Evolutionary conservation across 805 yeast genomes (phyloP).

Genomic region (Candida insectalens): DNA sequence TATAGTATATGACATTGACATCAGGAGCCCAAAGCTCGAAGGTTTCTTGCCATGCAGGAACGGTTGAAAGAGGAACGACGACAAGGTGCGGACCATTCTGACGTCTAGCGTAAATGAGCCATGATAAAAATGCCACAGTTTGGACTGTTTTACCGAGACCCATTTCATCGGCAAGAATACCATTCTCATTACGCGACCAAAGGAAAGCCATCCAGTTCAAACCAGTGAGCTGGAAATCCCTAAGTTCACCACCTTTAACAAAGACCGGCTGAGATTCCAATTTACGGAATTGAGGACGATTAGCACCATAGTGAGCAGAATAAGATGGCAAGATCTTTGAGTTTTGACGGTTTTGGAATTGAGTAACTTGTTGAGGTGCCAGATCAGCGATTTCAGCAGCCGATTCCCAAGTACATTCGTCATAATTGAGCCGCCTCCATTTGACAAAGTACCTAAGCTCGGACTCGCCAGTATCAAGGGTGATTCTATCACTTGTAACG

Average conservation of each 20-base stretch:
- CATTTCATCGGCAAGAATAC: slow-evolving; percentile 97
- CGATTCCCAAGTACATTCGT: slow-evolving; percentile 94
- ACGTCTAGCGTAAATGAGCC: slow-evolving; percentile 91
- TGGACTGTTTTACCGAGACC: slow-evolving; percentile 98
- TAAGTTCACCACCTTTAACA: slow-evolving; percentile 80
- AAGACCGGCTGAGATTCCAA: slow-evolving; percentile 78
- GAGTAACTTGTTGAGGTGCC: slow-evolving; percentile 77
- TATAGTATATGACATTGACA: slow-evolving; percentile 80
- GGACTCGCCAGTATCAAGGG: slow-evolving; percentile 49
- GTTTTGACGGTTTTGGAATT: slow-evolving; percentile 70
- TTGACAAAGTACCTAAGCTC: slow-evolving; percentile 78
- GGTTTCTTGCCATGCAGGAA: slow-evolving; percentile 99
- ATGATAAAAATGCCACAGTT: slow-evolving; percentile 86
- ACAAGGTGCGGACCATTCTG: slow-evolving; percentile 97
- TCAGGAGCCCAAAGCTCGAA: slow-evolving; percentile 98
- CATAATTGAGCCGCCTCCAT: slow-evolving; percentile 90
- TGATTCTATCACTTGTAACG: slow-evolving; percentile 72
- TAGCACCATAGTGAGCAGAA: slow-evolving; percentile 64
- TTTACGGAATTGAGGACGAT: slow-evolving; percentile 85
- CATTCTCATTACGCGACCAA: slow-evolving; percentile 97
- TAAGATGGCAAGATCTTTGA: slow-evolving; percentile 78
- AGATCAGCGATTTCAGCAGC: slow-evolving; percentile 78
- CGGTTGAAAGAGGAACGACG: slow-evolving; percentile 91
- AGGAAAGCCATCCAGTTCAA: slow-evolving; percentile 99
- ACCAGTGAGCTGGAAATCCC: slow-evolving; percentile 97